Evolutionary conservation across 352 stramenopile genomes (phyloP), one percentile per base, ranked within the genome.

Genomic region (Globisporangium takayamanum): DNA sequence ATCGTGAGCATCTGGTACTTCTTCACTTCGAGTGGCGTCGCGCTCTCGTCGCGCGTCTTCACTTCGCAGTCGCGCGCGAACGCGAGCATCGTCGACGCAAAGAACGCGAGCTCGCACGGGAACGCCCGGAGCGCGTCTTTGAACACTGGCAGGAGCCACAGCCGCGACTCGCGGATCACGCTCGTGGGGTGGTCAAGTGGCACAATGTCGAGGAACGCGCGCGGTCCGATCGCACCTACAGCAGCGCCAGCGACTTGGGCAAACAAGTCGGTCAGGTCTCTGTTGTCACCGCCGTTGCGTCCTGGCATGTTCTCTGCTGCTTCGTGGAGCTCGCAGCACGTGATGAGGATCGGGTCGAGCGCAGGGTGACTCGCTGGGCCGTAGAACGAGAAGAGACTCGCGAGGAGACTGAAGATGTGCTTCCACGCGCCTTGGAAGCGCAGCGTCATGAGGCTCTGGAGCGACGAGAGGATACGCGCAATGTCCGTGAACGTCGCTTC

Each of bases 141-240:
- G 63, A 94, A 79, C 49, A 95, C 80, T 0, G 81, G 74, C n/a
- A 95, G 64, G 26, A 93, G 74, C 86, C 86, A 95, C 30, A 82
- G 66, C 36, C 83, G 80, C 68, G 88, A 75, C 50, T 92, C 80
- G 37, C 66, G 85, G 12, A 95, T 69, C 53, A 93, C 77, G 6
- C 91, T 84, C 2, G 68, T 81, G 14, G 73, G 59, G 68, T 94
- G 75, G 33, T 84, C 71, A 45, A 95, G 74, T 16, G 86, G 78
- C 50, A 95, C 74, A 53, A 95, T 72, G 52, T 82, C 63, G 14
- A 95, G 52, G 70, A 95, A 93, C 16, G 64, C 59, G 44, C 73
- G 78, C 1, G 84, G 81, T 0, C 86, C 84, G 33, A 93, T 70
- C 22, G 80, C 72, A n/a, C 70, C 71, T 15, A 90, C 72, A 0